Base-by-base conservation (phyloP, 2,329 filamentous ascomycete species). In the Fusarium camptoceras region DNA sequence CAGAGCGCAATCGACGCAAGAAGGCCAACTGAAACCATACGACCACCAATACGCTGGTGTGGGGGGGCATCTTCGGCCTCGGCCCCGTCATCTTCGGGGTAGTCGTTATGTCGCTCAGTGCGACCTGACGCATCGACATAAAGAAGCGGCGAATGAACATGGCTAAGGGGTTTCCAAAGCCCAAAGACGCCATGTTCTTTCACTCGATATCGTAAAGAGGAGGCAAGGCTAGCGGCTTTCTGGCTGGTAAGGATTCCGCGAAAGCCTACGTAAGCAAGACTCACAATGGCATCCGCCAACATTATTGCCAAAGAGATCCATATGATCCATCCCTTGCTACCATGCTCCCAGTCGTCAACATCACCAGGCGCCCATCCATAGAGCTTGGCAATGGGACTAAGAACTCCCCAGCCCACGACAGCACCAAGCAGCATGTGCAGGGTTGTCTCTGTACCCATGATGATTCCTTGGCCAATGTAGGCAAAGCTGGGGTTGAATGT, bases 301-400 rank as follows among this genome's bases (percentile, higher is more conserved):
- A 99, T 99, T 71, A 99, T 98, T 6, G 96, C 93, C 30, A 99
- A 83, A 34, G 94, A 97, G 4, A 97, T 86, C 96, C 96, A 99
- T 0, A 99, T 93, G 64, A 99, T 98, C 96, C 96, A 99, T 41
- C 95, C 96, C 81, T 98, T 98, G 78, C 94, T 97, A 12, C 96
- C 96, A 18, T 86, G 89, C 63, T 95, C 92, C 96, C 96, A 99
- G 78, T 97, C 92, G 58, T 89, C 86, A 1, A 98, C 93, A 3
- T 90, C 86, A 0, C 94, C 96, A 5, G 94, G 92, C 12, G 96
- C 96, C 96, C 96, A 99, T 5, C 92, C 94, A 73, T 87, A 89
- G 59, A 85, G 82, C 78, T 97, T 98, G 6, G 96, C 94, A 10
- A 98, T 80, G 2, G 96, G 96, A 5, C 94, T 98, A 2, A 99